Conservation (phyloP, 805 yeast genomes). For the Nadsonia fulvescens region DNA sequence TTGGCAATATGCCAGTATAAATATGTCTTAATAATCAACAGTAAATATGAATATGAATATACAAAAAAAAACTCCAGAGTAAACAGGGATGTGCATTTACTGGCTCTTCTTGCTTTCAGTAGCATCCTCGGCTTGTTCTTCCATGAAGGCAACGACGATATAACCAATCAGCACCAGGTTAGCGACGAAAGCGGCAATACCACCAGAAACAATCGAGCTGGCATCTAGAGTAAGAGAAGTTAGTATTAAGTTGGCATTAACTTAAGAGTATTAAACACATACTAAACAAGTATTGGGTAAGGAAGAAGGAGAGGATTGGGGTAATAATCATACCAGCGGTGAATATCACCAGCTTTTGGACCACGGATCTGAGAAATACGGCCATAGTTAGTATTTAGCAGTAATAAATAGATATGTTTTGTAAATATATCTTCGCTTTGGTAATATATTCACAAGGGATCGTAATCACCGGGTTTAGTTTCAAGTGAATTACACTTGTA, state of each 20-base stretch:
- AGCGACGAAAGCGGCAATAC: slow-evolving; percentile 55
- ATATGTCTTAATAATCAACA: slow-evolving; percentile 1
- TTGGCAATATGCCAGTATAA: no score
- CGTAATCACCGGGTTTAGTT: no score
- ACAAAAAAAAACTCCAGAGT: slow-evolving; percentile 1
- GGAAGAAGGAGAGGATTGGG: slow-evolving; percentile 42
- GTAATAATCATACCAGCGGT: slow-evolving; percentile 53
- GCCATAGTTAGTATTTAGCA: no score
- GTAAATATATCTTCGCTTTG: no score
- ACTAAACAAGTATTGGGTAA: slow-evolving; percentile 22
- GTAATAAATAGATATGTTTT: no score
- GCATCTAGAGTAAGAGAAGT: no score
- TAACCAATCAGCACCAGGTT: slow-evolving; percentile 50
- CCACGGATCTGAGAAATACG: slow-evolving; percentile 13
- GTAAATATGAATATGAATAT: slow-evolving; percentile 3
- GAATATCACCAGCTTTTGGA: slow-evolving; percentile 40
- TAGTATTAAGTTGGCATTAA: slow-evolving; percentile 5
- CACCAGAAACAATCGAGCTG: slow-evolving; percentile 46
- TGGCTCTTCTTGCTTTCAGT: slow-evolving; percentile 10
- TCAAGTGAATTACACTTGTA: no score
- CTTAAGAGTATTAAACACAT: slow-evolving; percentile 1
- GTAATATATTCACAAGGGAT: no score
- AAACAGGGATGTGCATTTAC: not conserved
- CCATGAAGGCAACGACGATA: slow-evolving; percentile 52
- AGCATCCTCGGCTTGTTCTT: slow-evolving; percentile 22